A percentile compares a stretch with the other conserved stretches of the same genome.
phyloP scores from a whole-genome alignment of 306 rosid species.

The Vicia sativa region DNA sequence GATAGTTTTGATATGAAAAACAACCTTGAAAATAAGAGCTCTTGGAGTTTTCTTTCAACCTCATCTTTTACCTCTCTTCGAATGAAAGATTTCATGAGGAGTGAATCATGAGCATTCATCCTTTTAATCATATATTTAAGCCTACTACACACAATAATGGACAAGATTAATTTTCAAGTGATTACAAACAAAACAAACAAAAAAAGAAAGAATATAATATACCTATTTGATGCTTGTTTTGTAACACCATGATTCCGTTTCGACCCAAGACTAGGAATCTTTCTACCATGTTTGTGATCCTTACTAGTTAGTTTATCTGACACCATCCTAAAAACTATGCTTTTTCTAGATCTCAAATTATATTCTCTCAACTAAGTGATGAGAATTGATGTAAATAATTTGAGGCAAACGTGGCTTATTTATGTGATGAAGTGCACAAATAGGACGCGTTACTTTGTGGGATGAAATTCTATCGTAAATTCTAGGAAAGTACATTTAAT shows the following conservation, averaged over 20 bases:
- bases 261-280: constrained; percentile 37
- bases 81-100: constrained; percentile 44
- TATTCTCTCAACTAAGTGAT: too few relatives aligned
- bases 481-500: too few relatives aligned
- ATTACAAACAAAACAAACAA: too few relatives aligned
- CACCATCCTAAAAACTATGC: constrained; percentile 49
- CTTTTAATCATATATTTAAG: constrained; percentile 27
- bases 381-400: too few relatives aligned
- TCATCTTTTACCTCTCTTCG: constrained; percentile 59
- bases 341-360: too few relatives aligned
- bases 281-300: too few relatives aligned
- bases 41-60: constrained; percentile 44
- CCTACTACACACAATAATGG: constrained; percentile 48
- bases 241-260: constrained; percentile 35
- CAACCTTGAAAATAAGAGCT: constrained; percentile 51
- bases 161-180: constrained; percentile 32
- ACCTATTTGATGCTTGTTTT: constrained; percentile 23
- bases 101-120: constrained; percentile 10
- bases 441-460: constrained; percentile 37
- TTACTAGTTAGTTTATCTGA: constrained; percentile 25
- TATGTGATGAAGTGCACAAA: not conserved
- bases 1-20: constrained; percentile 6
- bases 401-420: too few relatives aligned
- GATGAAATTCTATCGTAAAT: constrained; percentile 41
- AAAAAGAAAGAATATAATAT: too few relatives aligned